Evolutionary conservation across 2,329 filamentous ascomycete genomes (phyloP).

Genomic region (Epichloe amarillans): DNA sequence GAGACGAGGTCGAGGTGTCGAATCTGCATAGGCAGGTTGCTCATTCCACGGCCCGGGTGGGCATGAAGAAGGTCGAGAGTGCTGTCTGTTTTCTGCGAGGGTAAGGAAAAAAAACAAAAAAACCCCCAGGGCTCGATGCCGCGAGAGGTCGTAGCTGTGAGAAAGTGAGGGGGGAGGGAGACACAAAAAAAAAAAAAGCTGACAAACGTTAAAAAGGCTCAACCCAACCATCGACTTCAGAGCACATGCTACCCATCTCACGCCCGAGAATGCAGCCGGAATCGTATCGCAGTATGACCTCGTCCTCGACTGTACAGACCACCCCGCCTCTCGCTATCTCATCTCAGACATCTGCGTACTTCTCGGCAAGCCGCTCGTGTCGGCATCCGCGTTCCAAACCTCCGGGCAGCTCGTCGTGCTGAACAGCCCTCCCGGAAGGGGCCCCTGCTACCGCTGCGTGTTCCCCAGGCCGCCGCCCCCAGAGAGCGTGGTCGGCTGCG

Average conservation of each 20-base stretch:
- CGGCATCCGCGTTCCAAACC: conserved; percentile 75
- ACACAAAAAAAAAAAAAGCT: neutral
- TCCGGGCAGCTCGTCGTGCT: conserved; percentile 85
- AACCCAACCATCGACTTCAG: conserved; percentile 60
- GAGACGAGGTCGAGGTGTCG: conserved; percentile 73
- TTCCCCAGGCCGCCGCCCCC: conserved; percentile 80
- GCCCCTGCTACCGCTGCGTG: conserved; percentile 87
- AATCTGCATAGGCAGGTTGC: conserved; percentile 90
- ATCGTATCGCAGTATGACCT: conserved; percentile 64
- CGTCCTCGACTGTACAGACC: conserved; percentile 90
- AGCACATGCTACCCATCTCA: conserved; percentile 50
- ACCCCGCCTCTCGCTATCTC: conserved; percentile 80
- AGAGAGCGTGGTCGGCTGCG: conserved; percentile 71
- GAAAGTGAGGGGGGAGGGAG: neutral
- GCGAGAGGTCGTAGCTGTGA: too few relatives aligned
- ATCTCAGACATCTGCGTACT: conserved; percentile 84
- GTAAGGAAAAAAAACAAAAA: conserved; percentile 22
- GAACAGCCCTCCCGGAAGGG: conserved; percentile 63
- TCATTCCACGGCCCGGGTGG: conserved; percentile 58
- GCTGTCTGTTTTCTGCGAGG: conserved; percentile 45
- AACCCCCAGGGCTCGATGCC: too few relatives aligned
- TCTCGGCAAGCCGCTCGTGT: conserved; percentile 66
- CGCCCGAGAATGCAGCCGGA: conserved; percentile 50
- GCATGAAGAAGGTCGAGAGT: conserved; percentile 70
- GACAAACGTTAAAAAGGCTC: conserved; percentile 32